Conservation (phyloP, 208 protist genomes). For the Leptomonas seymouri region DNA sequence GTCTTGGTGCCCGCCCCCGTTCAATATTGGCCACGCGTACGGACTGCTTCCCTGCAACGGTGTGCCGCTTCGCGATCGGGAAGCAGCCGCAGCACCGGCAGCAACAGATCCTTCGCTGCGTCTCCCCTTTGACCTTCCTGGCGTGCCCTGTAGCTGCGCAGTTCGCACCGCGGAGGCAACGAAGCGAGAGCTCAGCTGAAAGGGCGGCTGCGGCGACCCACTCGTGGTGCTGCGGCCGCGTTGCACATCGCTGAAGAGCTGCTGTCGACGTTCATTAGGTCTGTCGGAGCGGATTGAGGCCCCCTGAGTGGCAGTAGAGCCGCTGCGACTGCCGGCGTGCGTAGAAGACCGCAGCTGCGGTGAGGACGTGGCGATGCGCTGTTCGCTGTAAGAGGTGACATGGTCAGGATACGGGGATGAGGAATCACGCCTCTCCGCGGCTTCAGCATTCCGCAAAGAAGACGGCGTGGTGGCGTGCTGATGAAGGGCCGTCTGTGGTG, state of each 20-base stretch:
- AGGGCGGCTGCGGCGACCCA: neutral
- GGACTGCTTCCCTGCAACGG: too few relatives aligned
- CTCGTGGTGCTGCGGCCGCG: neutral
- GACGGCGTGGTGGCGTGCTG: neutral
- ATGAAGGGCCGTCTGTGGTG: neutral
- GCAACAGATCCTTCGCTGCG: neutral
- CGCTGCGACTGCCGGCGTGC: constrained; percentile 9
- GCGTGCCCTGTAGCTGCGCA: constrained; percentile 14
- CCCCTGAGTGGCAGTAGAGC: neutral
- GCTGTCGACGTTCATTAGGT: too few relatives aligned
- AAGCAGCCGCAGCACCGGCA: neutral
- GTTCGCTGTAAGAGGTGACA: too few relatives aligned
- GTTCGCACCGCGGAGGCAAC: constrained; percentile 21
- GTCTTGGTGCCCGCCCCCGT: too few relatives aligned
- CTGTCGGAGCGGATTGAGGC: too few relatives aligned
- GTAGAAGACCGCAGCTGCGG: constrained; percentile 5
- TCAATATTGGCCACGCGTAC: neutral
- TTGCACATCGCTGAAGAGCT: neutral
- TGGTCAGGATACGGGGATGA: neutral
- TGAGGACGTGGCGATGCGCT: too few relatives aligned
- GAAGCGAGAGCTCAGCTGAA: constrained; percentile 21
- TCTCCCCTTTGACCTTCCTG: neutral
- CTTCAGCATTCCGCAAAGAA: neutral
- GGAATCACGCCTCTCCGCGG: neutral
- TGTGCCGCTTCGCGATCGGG: neutral